phyloP scores from a whole-genome alignment of 768 basidiomycete species.

The Collybia sp. region DNA sequence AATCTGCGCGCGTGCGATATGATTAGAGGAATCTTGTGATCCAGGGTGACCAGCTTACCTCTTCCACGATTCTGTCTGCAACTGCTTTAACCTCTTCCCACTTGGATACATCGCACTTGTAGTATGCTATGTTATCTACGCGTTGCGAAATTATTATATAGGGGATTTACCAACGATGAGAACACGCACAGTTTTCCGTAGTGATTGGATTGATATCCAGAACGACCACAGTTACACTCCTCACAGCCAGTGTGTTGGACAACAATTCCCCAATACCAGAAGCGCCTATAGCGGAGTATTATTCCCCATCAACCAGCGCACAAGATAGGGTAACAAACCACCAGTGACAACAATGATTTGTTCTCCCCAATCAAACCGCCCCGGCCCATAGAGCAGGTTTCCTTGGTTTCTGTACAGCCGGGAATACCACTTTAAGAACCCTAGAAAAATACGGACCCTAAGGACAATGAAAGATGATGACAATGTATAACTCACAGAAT shows the following conservation, averaged over 20 bases:
- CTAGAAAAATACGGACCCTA: conserved; percentile 27
- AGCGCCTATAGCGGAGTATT: conserved; percentile 45
- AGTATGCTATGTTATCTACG: conserved; percentile 75
- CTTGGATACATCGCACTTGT: conserved; percentile 89
- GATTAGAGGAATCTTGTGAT: background rate
- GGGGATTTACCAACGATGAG: background rate
- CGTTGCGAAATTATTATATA: background rate
- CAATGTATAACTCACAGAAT: conserved; percentile 53
- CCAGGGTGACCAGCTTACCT: conserved; percentile 42
- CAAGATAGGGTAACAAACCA: conserved; percentile 42
- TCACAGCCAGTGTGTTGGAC: conserved; percentile 80
- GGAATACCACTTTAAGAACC: conserved; percentile 67
- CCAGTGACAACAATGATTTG: conserved; percentile 92
- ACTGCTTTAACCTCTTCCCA: conserved; percentile 80
- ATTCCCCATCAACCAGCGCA: background rate
- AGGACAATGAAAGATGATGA: background rate
- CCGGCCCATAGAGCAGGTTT: conserved; percentile 54
- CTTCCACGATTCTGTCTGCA: conserved; percentile 68
- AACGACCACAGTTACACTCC: conserved; percentile 80
- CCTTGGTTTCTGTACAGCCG: conserved; percentile 72
- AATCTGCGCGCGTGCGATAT: conserved; percentile 43
- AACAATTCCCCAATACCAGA: conserved; percentile 88
- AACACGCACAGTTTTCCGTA: conserved; percentile 65
- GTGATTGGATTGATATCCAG: conserved; percentile 78
- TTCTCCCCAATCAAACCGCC: conserved; percentile 75